phyloP scores from a whole-genome alignment of 2,329 filamentous ascomycete genomes.

The Beauveria caledonica region DNA sequence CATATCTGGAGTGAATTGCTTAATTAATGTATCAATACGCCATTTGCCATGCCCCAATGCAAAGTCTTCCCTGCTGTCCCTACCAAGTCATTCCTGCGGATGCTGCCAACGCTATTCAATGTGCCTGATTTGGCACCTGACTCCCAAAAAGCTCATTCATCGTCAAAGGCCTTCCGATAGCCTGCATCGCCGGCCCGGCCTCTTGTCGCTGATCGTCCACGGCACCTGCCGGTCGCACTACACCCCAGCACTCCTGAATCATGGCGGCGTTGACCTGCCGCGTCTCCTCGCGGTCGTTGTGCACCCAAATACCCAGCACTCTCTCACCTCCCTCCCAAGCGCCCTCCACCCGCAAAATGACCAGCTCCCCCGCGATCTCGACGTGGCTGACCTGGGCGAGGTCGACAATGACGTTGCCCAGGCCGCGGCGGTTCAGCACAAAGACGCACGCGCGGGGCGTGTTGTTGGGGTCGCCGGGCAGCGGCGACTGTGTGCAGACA shows the following conservation, averaged over 20 bases:
- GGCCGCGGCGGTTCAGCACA: constrained; percentile 62
- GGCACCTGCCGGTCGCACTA: constrained; percentile 22
- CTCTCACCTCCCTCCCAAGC: constrained; percentile 27
- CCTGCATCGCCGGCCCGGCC: constrained; percentile 34
- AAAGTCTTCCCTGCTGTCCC: neutral
- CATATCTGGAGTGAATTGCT: neutral
- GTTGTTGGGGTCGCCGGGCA: constrained; percentile 26
- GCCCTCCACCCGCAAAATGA: constrained; percentile 38
- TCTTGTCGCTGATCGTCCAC: constrained; percentile 24
- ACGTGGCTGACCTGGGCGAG: constrained; percentile 54
- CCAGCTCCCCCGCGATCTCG: constrained; percentile 50
- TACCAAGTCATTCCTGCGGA: neutral
- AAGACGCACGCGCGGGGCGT: constrained; percentile 50
- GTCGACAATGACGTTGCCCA: constrained; percentile 63
- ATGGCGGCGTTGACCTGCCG: constrained; percentile 32
- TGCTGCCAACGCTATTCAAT: neutral
- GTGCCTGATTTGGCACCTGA: constrained; percentile 17
- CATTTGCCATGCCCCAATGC: neutral
- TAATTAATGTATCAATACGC: neutral
- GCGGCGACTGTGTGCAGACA: constrained; percentile 58
- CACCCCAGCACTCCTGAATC: constrained; percentile 36
- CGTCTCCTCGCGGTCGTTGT: constrained; percentile 40
- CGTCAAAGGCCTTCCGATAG: constrained; percentile 35
- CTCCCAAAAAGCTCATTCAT: constrained; percentile 37
- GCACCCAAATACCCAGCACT: constrained; percentile 48